These are phyloP conservation scores for Dispira parvispora DNA, from an alignment of 192 early-diverging fungal species.

Conservation along the genomic window DNA sequence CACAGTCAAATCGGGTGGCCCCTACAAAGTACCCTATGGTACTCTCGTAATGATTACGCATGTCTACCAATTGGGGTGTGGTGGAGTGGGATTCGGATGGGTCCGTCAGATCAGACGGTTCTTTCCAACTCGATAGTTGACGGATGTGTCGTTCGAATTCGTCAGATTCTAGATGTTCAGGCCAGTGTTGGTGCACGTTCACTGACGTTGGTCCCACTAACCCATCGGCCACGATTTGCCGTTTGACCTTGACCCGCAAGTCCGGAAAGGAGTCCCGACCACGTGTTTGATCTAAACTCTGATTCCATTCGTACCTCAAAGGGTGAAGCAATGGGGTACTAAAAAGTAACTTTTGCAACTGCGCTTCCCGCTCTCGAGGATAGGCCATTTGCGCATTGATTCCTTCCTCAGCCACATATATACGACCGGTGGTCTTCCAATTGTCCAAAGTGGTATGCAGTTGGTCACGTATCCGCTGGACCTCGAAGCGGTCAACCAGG, in stretches of 20 bases:
- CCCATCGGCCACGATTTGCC: conserved; percentile 7
- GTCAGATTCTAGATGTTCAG: conserved; percentile 44
- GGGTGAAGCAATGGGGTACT: conserved; percentile 34
- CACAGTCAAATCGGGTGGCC: conserved; percentile 47
- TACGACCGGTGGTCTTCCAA: conserved; percentile 27
- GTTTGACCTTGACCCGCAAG: conserved; percentile 2
- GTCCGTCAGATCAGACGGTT: conserved; percentile 20
- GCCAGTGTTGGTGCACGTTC: conserved; percentile 37
- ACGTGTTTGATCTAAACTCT: background rate
- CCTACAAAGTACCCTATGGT: conserved; percentile 54
- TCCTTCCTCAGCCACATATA: conserved; percentile 55
- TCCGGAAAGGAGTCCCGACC: background rate
- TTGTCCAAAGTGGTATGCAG: too few species aligned
- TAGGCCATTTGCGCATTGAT: conserved; percentile 69
- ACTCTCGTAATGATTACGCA: conserved; percentile 65
- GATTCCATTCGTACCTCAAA: conserved; percentile 46
- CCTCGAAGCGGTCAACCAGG: too few species aligned
- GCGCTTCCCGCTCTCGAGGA: conserved; percentile 28
- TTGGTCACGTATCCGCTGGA: too few species aligned
- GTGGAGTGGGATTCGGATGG: background rate
- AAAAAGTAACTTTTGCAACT: conserved; percentile 36
- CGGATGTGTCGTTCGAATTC: conserved; percentile 45
- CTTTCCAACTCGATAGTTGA: background rate
- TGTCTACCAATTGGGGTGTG: conserved; percentile 35
- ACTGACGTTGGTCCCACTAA: conserved; percentile 32